Percentiles rank a stretch among this genome's conserved stretches.
phyloP scores from a whole-genome alignment of 768 basidiomycete genomes.

The Trametes maxima region DNA sequence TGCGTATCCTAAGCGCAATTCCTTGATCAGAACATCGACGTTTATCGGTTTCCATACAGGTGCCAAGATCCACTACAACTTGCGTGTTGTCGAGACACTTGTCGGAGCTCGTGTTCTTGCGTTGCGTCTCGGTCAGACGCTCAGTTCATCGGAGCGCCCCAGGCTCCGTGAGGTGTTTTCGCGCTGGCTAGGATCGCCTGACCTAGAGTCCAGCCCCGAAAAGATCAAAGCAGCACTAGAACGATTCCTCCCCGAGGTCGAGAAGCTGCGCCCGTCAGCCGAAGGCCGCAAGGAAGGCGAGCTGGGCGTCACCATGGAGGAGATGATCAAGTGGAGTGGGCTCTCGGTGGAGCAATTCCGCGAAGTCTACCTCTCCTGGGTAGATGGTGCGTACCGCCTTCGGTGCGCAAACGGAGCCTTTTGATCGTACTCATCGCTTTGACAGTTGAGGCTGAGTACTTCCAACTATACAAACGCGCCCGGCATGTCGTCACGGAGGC shows the following conservation, averaged over 20 bases:
- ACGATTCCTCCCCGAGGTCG: slow-evolving; percentile 49
- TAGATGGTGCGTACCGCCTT: slow-evolving; percentile 58
- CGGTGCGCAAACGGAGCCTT: neutral
- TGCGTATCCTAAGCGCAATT: slow-evolving; percentile 1
- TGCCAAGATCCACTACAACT: slow-evolving; percentile 80
- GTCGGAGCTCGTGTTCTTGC: slow-evolving; percentile 77
- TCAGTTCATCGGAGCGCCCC: slow-evolving; percentile 50
- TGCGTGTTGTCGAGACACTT: slow-evolving; percentile 90
- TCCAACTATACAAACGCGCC: slow-evolving; percentile 82
- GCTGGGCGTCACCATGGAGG: slow-evolving; percentile 69
- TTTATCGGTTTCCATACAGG: slow-evolving; percentile 36
- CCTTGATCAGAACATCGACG: neutral
- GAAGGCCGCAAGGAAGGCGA: slow-evolving; percentile 32
- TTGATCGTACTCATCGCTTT: neutral
- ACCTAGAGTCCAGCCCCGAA: slow-evolving; percentile 44
- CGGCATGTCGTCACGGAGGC: slow-evolving; percentile 84
- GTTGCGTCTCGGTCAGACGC: slow-evolving; percentile 50
- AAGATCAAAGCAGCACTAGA: slow-evolving; percentile 51
- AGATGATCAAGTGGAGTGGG: slow-evolving; percentile 71
- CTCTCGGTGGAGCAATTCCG: slow-evolving; percentile 57
- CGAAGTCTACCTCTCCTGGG: slow-evolving; percentile 75
- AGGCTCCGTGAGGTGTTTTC: slow-evolving; percentile 71
- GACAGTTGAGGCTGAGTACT: slow-evolving; percentile 76
- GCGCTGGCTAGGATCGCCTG: slow-evolving; percentile 40
- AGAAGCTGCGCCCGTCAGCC: slow-evolving; percentile 52